Percentiles rank a stretch among this genome's conserved stretches.
Conservation (phyloP, 345 rosid species). For the Populus nigra region DNA sequence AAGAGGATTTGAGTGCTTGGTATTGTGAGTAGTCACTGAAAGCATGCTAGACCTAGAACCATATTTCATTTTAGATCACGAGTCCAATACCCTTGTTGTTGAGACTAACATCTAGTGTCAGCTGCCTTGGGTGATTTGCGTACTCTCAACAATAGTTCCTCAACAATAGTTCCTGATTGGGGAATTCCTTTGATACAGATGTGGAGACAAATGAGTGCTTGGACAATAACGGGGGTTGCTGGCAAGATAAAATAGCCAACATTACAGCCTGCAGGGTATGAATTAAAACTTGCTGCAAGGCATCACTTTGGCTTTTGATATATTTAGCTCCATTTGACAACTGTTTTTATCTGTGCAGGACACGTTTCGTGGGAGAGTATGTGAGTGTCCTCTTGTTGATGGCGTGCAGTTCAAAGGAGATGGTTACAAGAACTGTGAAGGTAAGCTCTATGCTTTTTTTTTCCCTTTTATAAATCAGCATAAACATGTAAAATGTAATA, state of each 20-base stretch:
- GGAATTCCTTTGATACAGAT: conserved; percentile 43
- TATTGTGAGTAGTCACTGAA: background rate
- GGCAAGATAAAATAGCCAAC: conserved; percentile 78
- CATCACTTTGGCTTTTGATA: background rate
- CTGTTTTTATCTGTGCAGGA: conserved; percentile 47
- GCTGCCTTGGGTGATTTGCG: background rate
- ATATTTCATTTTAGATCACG: background rate
- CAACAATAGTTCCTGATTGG: conserved; percentile 8
- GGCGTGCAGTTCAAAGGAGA: conserved; percentile 96
- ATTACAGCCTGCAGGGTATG: conserved; percentile 93
- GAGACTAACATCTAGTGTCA: conserved; percentile 1
- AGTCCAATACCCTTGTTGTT: background rate
- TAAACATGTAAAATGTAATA: background rate
- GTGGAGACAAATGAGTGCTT: conserved; percentile 95
- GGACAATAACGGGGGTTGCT: conserved; percentile 91
- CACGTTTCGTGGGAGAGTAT: conserved; percentile 94
- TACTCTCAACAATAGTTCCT: conserved; percentile 13
- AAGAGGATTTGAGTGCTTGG: background rate
- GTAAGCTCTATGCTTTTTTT: conserved; percentile 34
- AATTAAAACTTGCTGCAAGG: conserved; percentile 4
- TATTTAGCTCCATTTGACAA: background rate
- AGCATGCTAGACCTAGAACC: background rate
- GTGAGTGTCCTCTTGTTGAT: conserved; percentile 88
- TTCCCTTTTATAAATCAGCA: background rate
- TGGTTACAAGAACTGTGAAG: conserved; percentile 93